These are phyloP conservation scores for Termitomyces sp. DNA, from an alignment of 768 basidiomycete genomes.

Conservation along the genomic window DNA sequence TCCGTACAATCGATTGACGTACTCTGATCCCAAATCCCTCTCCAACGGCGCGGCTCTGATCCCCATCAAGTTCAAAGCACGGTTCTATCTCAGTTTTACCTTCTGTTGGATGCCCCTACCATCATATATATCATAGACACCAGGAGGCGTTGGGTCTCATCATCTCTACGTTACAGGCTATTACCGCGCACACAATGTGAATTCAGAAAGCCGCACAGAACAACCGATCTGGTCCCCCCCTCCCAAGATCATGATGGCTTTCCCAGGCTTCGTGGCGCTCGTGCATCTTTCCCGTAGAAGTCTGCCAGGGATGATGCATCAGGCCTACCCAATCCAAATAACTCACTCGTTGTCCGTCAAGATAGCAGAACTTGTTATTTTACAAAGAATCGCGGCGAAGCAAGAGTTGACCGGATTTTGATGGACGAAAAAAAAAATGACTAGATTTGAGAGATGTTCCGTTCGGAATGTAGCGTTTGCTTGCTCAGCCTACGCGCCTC, in stretches of 20 bases:
- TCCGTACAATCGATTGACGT: neutral
- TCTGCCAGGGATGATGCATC: too few relatives aligned
- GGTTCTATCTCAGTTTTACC: neutral
- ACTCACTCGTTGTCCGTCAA: too few relatives aligned
- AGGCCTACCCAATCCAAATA: too few relatives aligned
- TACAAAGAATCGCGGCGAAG: too few relatives aligned
- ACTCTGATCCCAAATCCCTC: neutral
- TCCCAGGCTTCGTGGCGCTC: neutral
- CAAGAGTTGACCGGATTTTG: too few relatives aligned
- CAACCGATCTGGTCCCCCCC: too few relatives aligned
- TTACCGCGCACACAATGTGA: neutral
- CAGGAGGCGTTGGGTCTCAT: neutral
- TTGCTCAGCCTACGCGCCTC: too few relatives aligned
- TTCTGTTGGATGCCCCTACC: neutral
- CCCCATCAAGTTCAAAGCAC: neutral
- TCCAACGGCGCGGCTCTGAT: neutral
- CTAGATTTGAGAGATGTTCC: too few relatives aligned
- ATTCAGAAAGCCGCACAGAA: neutral
- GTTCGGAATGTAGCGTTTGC: too few relatives aligned
- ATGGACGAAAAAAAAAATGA: too few relatives aligned
- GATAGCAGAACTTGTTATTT: too few relatives aligned
- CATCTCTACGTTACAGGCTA: conserved; percentile 4
- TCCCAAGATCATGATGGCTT: neutral
- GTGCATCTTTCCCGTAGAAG: too few relatives aligned
- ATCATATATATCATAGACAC: conserved; percentile 3